Evolutionary conservation across 2,329 filamentous ascomycete genomes (phyloP).

Genomic region (Sarocladiaceae sp.): DNA sequence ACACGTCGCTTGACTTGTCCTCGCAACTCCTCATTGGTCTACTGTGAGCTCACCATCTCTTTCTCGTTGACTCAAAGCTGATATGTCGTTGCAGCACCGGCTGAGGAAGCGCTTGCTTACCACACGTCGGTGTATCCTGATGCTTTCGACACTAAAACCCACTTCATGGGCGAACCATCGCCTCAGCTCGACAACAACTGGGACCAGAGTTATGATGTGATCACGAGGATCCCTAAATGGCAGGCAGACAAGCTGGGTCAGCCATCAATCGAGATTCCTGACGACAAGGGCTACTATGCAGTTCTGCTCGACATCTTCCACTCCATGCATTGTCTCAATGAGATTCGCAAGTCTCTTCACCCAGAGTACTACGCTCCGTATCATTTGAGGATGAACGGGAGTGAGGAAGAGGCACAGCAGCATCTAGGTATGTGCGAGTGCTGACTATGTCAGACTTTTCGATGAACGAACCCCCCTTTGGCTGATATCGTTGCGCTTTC

Average conservation of each 20-base stretch:
- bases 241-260: background rate
- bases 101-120: background rate
- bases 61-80: background rate
- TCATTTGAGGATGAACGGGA: background rate
- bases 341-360: background rate
- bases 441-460: background rate
- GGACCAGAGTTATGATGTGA: background rate
- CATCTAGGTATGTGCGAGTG: background rate
- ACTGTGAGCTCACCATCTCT: background rate
- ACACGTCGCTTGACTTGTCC: background rate
- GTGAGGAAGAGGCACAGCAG: background rate
- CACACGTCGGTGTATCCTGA: background rate
- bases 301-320: background rate
- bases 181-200: background rate
- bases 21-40: background rate
- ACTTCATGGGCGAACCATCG: constrained; percentile 3
- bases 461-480: background rate
- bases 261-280: background rate
- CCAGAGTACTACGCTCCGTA: background rate
- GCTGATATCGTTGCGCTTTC: background rate
- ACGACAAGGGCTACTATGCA: constrained; percentile 1
- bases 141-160: background rate
- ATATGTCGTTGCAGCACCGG: constrained; percentile 1
- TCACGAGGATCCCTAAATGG: background rate
- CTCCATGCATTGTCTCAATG: constrained; percentile 4